Base-by-base conservation (phyloP, 225 moss, liverwort and hornwort species). In the Anthoceros angustus region DNA sequence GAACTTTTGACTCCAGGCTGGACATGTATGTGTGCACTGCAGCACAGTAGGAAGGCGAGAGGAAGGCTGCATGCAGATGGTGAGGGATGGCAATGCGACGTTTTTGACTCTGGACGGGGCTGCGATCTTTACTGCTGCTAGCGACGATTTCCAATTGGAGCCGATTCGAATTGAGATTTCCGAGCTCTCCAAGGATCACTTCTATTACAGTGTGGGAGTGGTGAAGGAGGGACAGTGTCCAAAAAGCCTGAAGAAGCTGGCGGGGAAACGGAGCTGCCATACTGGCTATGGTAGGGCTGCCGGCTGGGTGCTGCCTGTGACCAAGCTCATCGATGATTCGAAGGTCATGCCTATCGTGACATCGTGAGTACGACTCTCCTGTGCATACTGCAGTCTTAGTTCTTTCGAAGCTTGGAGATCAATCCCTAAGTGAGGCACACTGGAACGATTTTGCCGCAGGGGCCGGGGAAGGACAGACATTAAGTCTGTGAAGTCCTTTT, bases 211-310 rank as follows among this genome's bases (percentile, higher is more conserved):
- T 23, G 69, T 69, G 11, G 69, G 69, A 42, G 41, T 69, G 18
- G 69, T 69, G 69, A 69, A 69, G 55, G 62, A 69, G 20, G 25
- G 41, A 41, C 61, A 69, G 4, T 69, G 69, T 42, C 69, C 82
- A 7, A 39, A 61, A 38, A 65, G 16, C 10, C 50, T 82, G 5
- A 9, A 64, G 1, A 73, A 76, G 39, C 67, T 79, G 0, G 74
- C 40, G 10, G 82, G 80, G 0, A 82, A 79, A 62, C 74, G 80
- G 14, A 76, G 79, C 2, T 82, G 82, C 55, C 82, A 82, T 72
- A 79, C 71, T 43, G 82, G 82, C 5, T 82, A 82, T 62, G 80
- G 71, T 0, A 50, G 82, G 9, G 74, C 79, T 14, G 82, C 82
- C 12, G 80, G 82, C 5, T 82, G 79, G 82, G 76, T 69, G 25